Conservation (phyloP, 495 filamentous ascomycete species). For the Neurospora tetrasperma region DNA sequence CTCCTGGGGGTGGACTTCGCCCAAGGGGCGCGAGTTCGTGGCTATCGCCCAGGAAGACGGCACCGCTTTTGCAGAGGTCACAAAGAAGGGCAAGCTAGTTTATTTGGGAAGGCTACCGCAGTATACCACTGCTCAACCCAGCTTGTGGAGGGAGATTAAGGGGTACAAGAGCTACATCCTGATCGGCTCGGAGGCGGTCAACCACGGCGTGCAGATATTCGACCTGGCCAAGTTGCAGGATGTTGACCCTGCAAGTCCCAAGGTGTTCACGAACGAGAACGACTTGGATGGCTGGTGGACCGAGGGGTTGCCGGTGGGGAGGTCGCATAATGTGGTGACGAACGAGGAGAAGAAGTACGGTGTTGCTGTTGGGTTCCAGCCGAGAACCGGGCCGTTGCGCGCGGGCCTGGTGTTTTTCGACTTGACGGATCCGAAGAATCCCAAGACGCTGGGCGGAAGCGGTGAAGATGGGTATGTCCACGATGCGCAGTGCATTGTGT, state of each 20-base stretch:
- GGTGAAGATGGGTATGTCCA: conserved; percentile 45
- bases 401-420: conserved; percentile 44
- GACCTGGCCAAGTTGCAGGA: conserved; percentile 31
- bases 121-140: conserved; percentile 16
- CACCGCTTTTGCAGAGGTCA: conserved; percentile 46
- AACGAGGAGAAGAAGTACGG: conserved; percentile 35
- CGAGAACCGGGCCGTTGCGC: conserved; percentile 24
- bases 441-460: conserved; percentile 36
- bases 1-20: conserved; percentile 47
- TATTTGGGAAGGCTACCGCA: conserved; percentile 49
- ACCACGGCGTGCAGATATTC: conserved; percentile 42
- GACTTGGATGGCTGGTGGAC: conserved; percentile 29
- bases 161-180: conserved; percentile 34
- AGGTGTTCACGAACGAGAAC: conserved; percentile 20
- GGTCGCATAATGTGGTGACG: conserved; percentile 39
- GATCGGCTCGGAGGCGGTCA: conserved; percentile 38
- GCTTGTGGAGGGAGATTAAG: conserved; percentile 40
- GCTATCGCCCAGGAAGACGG: conserved; percentile 49
- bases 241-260: conserved; percentile 14
- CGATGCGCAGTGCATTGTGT: conserved; percentile 46
- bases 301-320: conserved; percentile 23
- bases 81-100: conserved; percentile 35
- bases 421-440: conserved; percentile 35
- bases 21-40: conserved; percentile 47
- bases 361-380: conserved; percentile 37